phyloP scores from a whole-genome alignment of 768 basidiomycete genomes.

The Leucosporidium scottii region DNA sequence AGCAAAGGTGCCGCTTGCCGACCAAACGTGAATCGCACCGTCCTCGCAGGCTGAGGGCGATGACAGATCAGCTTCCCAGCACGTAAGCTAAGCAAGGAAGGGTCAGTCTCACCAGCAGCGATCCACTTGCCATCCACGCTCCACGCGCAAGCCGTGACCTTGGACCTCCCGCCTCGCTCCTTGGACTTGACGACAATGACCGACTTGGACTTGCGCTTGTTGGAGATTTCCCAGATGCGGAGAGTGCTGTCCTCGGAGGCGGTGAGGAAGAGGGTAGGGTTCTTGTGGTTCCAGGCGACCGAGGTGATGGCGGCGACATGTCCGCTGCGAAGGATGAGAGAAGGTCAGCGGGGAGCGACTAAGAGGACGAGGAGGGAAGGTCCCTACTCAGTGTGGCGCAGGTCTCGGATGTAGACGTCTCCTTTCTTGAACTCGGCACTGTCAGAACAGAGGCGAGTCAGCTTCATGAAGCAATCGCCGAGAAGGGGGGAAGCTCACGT shows the following conservation, averaged over 20 bases:
- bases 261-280: conserved; percentile 76
- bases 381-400: conserved; percentile 93
- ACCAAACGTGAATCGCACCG: conserved; percentile 90
- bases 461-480: neutral
- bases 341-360: neutral
- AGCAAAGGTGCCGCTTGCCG: conserved; percentile 83
- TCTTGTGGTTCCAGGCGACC: conserved; percentile 90
- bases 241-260: conserved; percentile 93
- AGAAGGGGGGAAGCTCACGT: conserved; percentile 49
- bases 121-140: conserved; percentile 83
- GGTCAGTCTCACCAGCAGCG: conserved; percentile 49
- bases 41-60: conserved; percentile 55
- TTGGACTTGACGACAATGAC: conserved; percentile 97
- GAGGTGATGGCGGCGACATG: conserved; percentile 85
- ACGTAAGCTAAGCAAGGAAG: conserved; percentile 36
- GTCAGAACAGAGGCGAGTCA: conserved; percentile 39
- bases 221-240: conserved; percentile 92
- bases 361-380: neutral
- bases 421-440: conserved; percentile 64
- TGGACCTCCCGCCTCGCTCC: conserved; percentile 86
- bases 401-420: conserved; percentile 95
- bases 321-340: conserved; percentile 54
- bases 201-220: conserved; percentile 86
- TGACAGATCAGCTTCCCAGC: neutral
- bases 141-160: conserved; percentile 78